Conservation (phyloP, 768 basidiomycete species). For the Mycena venus region DNA sequence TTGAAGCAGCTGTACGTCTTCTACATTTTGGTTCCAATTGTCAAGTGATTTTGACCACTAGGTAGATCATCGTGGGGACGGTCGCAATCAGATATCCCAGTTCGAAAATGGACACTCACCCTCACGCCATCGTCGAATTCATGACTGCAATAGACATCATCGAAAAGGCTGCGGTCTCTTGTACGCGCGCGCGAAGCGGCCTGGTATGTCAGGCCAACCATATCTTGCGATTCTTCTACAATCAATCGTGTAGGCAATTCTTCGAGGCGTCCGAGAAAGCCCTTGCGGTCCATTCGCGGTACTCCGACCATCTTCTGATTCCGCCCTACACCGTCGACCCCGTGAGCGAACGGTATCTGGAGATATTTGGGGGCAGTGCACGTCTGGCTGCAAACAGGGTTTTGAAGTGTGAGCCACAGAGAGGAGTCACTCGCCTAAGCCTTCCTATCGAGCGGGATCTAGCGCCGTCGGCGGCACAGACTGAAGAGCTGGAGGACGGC, state of each 20-base stretch:
- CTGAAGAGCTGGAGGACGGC: no score
- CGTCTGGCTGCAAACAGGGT: slow-evolving; percentile 28
- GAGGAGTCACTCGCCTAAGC: no score
- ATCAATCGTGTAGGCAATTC: slow-evolving; percentile 21
- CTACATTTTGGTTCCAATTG: not conserved
- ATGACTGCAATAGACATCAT: slow-evolving; percentile 60
- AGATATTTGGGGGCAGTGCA: slow-evolving; percentile 32
- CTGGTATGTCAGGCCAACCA: slow-evolving; percentile 38
- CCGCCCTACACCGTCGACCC: slow-evolving; percentile 19
- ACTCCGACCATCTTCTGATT: slow-evolving; percentile 18
- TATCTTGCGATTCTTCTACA: not conserved
- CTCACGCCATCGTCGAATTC: slow-evolving; percentile 57
- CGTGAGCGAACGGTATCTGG: slow-evolving; percentile 12
- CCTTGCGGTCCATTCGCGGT: slow-evolving; percentile 23
- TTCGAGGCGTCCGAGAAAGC: slow-evolving; percentile 32
- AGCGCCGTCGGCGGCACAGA: no score
- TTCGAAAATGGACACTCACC: slow-evolving; percentile 57
- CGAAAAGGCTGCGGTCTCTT: slow-evolving; percentile 50
- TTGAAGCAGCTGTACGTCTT: slow-evolving; percentile 28
- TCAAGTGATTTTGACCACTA: not conserved
- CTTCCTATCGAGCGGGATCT: no score
- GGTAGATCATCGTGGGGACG: slow-evolving; percentile 56
- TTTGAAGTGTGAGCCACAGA: no score
- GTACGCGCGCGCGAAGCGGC: slow-evolving; percentile 55
- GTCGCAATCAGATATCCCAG: slow-evolving; percentile 55